Evolutionary conservation across 768 basidiomycete species (phyloP), one percentile per base, ranked within the genome.

Genomic region (Suillus tomentosus): DNA sequence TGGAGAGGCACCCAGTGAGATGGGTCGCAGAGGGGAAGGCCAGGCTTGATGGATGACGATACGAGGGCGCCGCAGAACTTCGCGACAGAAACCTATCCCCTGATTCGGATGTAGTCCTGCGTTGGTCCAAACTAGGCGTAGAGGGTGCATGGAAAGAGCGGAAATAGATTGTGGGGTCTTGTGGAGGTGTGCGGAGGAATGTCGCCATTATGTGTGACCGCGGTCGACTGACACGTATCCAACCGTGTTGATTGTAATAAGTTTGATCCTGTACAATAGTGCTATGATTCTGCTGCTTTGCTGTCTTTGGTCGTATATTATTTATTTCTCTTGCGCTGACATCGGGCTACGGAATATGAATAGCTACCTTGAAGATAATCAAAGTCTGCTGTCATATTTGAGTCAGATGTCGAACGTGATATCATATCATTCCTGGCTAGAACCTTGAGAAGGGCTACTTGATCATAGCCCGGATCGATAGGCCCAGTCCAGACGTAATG

Each of bases 121-220:
- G 75, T 65, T 82, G 79, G 75, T 80, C 80, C 54, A 82, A 78
- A 71, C 75, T 78, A 64, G 85, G 82, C 50, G 70, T 83, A 39
- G 72, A 79, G 65, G 77, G 78, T 59, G 81, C 80, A 61, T 83
- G 82, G 84, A 82, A 83, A 75, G 71, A 73, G 66, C 78, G 83
- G 68, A 85, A 81, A 72, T 83, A 63, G 51, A 14, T 55, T 17
- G 40, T 45, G 57, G 67, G 56, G 61, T 53, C 24, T 57, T 31
- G 36, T 45, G 63, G 48, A 37, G 53, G 60, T 15, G 60, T 36
- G 47, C 37, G 63, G 48, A 37, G 54, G 60, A 55, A 50, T 43
- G 58, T 62, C 61, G 36, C 43, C 53, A 56, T 57, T 22, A 34
- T 48, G 6, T 15, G 48, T 61, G n/a, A 37, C 45, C 50, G 47